These are phyloP conservation scores for Dysphania ambrosioides DNA, from an alignment of 148 eudicot species.

Conservation along the genomic window DNA sequence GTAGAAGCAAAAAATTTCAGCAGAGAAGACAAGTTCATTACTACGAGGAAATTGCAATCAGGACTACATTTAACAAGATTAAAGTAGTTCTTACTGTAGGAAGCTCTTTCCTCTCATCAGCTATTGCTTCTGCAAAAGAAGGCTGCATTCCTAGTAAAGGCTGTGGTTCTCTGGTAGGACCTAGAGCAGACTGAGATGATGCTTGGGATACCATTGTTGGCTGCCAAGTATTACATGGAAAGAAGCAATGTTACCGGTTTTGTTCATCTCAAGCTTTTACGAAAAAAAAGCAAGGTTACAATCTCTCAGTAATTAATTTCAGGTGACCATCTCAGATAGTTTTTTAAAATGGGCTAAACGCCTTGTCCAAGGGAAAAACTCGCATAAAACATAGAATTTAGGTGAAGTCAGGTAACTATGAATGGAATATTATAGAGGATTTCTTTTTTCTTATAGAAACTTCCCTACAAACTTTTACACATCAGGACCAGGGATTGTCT, in stretches of 20 bases:
- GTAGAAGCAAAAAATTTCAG: constrained; percentile 63
- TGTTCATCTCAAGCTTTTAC: not conserved
- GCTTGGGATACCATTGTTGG: constrained; percentile 21
- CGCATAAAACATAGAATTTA: not conserved
- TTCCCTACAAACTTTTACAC: not conserved
- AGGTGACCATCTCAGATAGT: not conserved
- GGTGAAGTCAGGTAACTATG: not conserved
- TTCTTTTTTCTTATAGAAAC: not conserved
- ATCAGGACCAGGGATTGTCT: not conserved
- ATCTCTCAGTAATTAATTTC: not conserved
- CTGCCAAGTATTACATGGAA: constrained; percentile 22
- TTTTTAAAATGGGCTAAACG: not conserved
- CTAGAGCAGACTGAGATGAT: constrained; percentile 29
- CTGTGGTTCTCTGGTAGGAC: constrained; percentile 20
- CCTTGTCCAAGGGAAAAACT: not conserved
- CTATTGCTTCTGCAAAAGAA: constrained; percentile 27
- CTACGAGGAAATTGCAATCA: not conserved
- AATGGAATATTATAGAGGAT: not conserved
- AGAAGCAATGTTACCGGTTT: not conserved
- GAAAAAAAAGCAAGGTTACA: not conserved
- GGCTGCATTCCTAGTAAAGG: constrained; percentile 17
- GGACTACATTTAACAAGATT: constrained; percentile 5
- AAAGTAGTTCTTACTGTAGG: constrained; percentile 43
- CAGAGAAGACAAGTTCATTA: constrained; percentile 14
- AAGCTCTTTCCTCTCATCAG: constrained; percentile 53